Evolutionary conservation across 129 eudicot species (phyloP).

Genomic region (Oenanthe sinensis): DNA sequence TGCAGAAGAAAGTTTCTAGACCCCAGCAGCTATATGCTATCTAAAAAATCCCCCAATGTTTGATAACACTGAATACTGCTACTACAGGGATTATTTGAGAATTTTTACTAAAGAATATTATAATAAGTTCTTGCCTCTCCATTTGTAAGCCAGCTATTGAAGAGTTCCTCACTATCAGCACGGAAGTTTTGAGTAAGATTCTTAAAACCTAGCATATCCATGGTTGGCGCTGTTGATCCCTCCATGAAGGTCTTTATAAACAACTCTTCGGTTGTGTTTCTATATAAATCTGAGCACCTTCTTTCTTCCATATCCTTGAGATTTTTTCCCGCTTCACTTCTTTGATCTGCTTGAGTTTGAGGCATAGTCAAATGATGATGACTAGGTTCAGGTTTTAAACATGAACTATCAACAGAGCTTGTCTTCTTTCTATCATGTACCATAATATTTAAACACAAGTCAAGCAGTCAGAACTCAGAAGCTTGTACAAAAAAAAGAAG

Average conservation of each 20-base stretch:
- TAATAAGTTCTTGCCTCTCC: slow-evolving; percentile 54
- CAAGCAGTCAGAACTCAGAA: neutral
- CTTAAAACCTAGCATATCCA: slow-evolving; percentile 72
- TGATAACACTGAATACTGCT: neutral
- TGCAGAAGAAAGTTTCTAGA: neutral
- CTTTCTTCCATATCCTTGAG: slow-evolving; percentile 60
- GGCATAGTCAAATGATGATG: slow-evolving; percentile 24
- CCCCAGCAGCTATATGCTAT: neutral
- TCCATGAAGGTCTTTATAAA: slow-evolving; percentile 62
- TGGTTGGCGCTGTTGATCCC: slow-evolving; percentile 42
- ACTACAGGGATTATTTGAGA: neutral
- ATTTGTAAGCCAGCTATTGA: slow-evolving; percentile 69
- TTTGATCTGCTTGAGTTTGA: slow-evolving; percentile 28
- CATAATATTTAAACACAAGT: slow-evolving; percentile 19
- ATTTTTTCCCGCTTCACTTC: slow-evolving; percentile 26
- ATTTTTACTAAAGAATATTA: neutral
- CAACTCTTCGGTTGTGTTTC: slow-evolving; percentile 70
- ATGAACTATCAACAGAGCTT: slow-evolving; percentile 16
- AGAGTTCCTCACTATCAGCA: slow-evolving; percentile 69
- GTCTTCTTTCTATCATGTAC: slow-evolving; percentile 26
- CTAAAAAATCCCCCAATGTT: neutral
- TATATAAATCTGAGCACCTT: slow-evolving; percentile 43
- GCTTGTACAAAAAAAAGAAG: neutral
- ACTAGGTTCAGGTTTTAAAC: slow-evolving; percentile 21
- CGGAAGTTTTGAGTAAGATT: slow-evolving; percentile 45